Conservation (phyloP, 2,329 filamentous ascomycete species). For the Zymoseptoria crescenta region DNA sequence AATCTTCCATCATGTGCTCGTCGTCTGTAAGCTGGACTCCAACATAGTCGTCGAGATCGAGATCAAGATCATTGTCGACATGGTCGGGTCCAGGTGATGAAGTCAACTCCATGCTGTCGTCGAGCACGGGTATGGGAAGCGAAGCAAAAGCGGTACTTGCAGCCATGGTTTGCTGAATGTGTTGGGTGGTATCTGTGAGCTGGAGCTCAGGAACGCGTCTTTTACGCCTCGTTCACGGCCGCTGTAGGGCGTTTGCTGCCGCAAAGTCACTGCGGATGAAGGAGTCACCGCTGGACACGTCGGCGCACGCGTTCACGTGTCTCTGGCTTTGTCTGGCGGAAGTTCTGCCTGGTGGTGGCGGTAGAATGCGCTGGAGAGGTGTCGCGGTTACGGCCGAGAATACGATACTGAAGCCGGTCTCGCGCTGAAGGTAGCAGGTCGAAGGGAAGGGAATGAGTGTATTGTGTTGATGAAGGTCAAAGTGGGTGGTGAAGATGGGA, state of each 20-base stretch:
- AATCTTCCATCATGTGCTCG: conserved; percentile 47
- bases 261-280: neutral
- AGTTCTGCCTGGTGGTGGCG: neutral
- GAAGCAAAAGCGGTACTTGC: conserved; percentile 19
- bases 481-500: neutral
- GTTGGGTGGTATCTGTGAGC: conserved; percentile 1
- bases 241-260: neutral
- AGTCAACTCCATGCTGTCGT: conserved; percentile 51
- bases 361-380: neutral
- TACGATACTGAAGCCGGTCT: neutral
- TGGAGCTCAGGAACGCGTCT: conserved; percentile 3
- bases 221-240: neutral
- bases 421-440: neutral
- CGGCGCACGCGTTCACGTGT: neutral
- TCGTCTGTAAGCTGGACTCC: conserved; percentile 36
- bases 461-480: neutral
- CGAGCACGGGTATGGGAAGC: conserved; percentile 23
- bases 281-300: neutral
- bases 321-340: neutral
- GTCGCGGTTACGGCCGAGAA: neutral
- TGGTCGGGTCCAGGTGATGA: conserved; percentile 38
- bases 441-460: neutral
- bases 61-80: conserved; percentile 47
- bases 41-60: conserved; percentile 49
- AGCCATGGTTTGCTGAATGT: conserved; percentile 13